phyloP scores from a whole-genome alignment of 2,329 filamentous ascomycete genomes.

The Nemania bipapillata region DNA sequence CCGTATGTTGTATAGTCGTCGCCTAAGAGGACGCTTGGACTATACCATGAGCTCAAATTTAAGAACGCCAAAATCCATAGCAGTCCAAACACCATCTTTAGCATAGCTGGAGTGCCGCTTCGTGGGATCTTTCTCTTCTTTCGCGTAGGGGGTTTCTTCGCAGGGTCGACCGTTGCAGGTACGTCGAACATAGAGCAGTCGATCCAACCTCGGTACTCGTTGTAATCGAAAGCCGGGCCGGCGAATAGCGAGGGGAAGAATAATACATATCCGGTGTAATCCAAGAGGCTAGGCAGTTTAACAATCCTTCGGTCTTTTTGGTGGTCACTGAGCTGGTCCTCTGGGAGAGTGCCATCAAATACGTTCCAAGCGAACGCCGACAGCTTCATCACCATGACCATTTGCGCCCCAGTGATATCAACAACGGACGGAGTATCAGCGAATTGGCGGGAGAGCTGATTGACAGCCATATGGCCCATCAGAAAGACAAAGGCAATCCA shows the following conservation, averaged over 20 bases:
- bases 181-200: slow-evolving; percentile 94
- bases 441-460: slow-evolving; percentile 84
- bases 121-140: slow-evolving; percentile 93
- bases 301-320: slow-evolving; percentile 84
- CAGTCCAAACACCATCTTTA: slow-evolving; percentile 78
- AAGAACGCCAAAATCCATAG: slow-evolving; percentile 84
- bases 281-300: slow-evolving; percentile 77
- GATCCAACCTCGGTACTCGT: slow-evolving; percentile 91
- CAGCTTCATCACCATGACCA: slow-evolving; percentile 98
- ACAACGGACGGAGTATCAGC: slow-evolving; percentile 72
- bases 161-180: slow-evolving; percentile 80
- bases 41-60: slow-evolving; percentile 75
- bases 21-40: slow-evolving; percentile 70
- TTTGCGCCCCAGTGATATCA: slow-evolving; percentile 95
- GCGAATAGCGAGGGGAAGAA: slow-evolving; percentile 94
- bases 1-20: slow-evolving; percentile 73
- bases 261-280: slow-evolving; percentile 89
- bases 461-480: slow-evolving; percentile 94
- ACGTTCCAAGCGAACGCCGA: slow-evolving; percentile 98
- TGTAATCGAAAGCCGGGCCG: slow-evolving; percentile 93
- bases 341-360: slow-evolving; percentile 85
- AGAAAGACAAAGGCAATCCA: slow-evolving; percentile 94
- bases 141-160: slow-evolving; percentile 84
- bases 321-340: slow-evolving; percentile 81
- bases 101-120: slow-evolving; percentile 83